Evolutionary conservation across 163 green algal genomes (phyloP), one percentile per base, ranked within the genome.

Genomic region (Chlamydomonas reinhardtii): DNA sequence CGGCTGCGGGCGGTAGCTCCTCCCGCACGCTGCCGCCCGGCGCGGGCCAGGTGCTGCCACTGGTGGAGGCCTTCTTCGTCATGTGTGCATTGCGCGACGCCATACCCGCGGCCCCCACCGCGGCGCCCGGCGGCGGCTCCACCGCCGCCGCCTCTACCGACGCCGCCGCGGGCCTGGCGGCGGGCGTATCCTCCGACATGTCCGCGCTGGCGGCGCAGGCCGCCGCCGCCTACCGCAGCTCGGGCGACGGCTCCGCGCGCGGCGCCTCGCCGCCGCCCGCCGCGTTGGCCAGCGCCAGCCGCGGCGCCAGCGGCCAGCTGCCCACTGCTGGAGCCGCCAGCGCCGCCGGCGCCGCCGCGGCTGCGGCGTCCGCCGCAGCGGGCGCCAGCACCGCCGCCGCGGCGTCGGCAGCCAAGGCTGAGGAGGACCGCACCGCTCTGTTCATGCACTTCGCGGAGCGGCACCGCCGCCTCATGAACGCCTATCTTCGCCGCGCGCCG

Each of bases 21-120:
- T 70, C 90, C n/a, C 91, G 92, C n/a, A 72, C 95, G 70, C 92
- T 99, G 78, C 95, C 97, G 0, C 91, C 94, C 16, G 96, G 93
- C 17, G 95, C 95, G 2, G 56, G 85, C 72, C 93, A 98, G 88
- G 91, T 99, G 79, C 90, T 98, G 75, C 97, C 97, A 3, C 92
- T 98, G 61, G 92, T 99, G 27, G 97, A 99, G 93, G 91, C 94
- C 0, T 99, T 98, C 92, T 98, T 98, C 76, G 92, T 99, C 62
- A 89, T 99, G 88, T 94, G 90, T 83, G 83, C 76, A 39, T 75
- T 93, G 74, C 79, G 91, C 39, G 90, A 88, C 29, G 88, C 87
- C 24, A 85, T 94, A 25, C 91, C 92, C 14, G 31, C 89, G 22
- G 82, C 80, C 24, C 71, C 82, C 2, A 35, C 34, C 31, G 27